A percentile compares a stretch with the other conserved stretches of the same genome.
Conservation (phyloP, 2,329 filamentous ascomycete species). For the Fusarium udum region DNA sequence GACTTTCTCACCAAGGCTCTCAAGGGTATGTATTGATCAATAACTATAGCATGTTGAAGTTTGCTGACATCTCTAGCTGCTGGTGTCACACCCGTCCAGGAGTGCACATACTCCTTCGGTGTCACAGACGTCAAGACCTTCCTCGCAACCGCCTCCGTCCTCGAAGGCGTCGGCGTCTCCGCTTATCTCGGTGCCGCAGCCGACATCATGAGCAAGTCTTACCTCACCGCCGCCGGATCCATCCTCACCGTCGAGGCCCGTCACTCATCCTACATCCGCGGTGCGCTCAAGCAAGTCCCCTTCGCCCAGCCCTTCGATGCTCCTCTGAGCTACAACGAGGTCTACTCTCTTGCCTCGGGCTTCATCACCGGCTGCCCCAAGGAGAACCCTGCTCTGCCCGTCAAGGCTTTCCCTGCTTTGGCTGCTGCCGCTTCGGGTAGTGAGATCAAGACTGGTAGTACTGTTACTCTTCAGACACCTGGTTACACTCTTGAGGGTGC, state of each 20-base stretch:
- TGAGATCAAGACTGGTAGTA: conserved; percentile 38
- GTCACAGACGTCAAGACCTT: conserved; percentile 66
- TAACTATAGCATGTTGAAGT: too few species aligned
- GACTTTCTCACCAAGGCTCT: conserved; percentile 34
- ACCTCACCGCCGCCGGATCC: conserved; percentile 68
- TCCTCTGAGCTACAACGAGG: conserved; percentile 65
- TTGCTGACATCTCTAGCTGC: conserved; percentile 38
- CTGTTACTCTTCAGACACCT: conserved; percentile 42
- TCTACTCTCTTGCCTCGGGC: conserved; percentile 70
- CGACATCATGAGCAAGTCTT: conserved; percentile 65
- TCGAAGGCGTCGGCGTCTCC: conserved; percentile 72
- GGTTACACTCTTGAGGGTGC: conserved; percentile 40
- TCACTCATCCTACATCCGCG: conserved; percentile 69
- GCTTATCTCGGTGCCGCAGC: conserved; percentile 71
- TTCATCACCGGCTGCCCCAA: conserved; percentile 69
- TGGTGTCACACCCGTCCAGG: conserved; percentile 60
- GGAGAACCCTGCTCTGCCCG: conserved; percentile 63
- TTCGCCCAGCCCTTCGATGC: conserved; percentile 70
- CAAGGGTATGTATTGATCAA: background rate
- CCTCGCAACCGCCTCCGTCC: conserved; percentile 69
- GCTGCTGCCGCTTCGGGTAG: conserved; percentile 42
- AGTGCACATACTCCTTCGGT: conserved; percentile 69
- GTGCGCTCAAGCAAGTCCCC: conserved; percentile 57
- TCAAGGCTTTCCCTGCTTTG: conserved; percentile 68
- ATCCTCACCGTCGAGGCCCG: conserved; percentile 72